Percentiles rank a stretch among this genome's conserved stretches.
These are phyloP conservation scores for Plectosphaerella cucumerina DNA, from an alignment of 2,329 filamentous ascomycete genomes.

Conservation along the genomic window DNA sequence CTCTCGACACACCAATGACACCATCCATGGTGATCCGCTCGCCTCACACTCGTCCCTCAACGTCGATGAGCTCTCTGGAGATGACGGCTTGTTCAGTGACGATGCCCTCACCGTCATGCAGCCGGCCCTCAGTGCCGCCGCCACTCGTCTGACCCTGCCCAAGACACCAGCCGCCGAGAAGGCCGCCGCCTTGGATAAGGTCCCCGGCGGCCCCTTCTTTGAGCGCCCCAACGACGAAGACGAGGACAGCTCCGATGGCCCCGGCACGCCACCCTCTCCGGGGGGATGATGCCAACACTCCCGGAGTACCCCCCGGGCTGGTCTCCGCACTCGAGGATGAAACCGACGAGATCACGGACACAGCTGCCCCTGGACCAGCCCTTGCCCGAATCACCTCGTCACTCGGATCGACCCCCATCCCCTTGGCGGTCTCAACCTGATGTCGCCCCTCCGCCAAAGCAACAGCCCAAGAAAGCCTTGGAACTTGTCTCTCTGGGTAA, in stretches of 20 bases:
- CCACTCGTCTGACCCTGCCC: slow-evolving; percentile 50
- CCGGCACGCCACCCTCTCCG: background rate
- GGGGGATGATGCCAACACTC: slow-evolving; percentile 10
- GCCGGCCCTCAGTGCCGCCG: slow-evolving; percentile 52
- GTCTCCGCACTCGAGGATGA: background rate
- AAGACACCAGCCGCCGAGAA: slow-evolving; percentile 56
- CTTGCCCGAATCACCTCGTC: too few species aligned
- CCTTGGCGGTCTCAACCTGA: slow-evolving; percentile 40
- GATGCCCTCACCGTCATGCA: slow-evolving; percentile 57
- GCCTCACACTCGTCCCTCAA: background rate
- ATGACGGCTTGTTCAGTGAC: slow-evolving; percentile 39
- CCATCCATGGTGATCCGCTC: background rate
- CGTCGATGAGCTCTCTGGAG: slow-evolving; percentile 16
- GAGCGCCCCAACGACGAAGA: background rate
- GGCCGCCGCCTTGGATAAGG: slow-evolving; percentile 47
- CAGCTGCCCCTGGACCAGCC: too few species aligned
- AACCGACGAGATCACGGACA: background rate
- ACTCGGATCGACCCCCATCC: slow-evolving; percentile 16
- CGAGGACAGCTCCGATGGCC: slow-evolving; percentile 3
- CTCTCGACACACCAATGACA: background rate
- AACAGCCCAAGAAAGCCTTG: slow-evolving; percentile 31
- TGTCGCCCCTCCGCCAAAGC: slow-evolving; percentile 25
- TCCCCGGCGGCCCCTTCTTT: slow-evolving; percentile 31
- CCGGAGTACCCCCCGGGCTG: too few species aligned
- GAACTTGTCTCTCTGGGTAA: slow-evolving; percentile 38